phyloP scores from a whole-genome alignment of 768 basidiomycete genomes.

The Panus rudis region DNA sequence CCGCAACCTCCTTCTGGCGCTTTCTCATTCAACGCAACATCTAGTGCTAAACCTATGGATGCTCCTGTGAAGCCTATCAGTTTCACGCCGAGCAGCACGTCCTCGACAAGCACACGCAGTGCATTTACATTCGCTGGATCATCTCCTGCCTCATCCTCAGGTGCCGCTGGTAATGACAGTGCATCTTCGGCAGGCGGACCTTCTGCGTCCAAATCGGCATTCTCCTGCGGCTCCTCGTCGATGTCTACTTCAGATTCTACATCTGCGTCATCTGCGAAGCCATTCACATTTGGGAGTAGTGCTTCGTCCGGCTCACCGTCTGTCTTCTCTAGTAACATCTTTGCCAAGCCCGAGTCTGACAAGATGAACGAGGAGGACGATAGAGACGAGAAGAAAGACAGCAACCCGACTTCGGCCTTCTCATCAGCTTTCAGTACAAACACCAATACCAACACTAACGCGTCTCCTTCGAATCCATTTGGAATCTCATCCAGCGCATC shows the following conservation, averaged over 20 bases:
- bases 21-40: too few species aligned
- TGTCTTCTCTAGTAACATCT: constrained; percentile 10
- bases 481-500: too few species aligned
- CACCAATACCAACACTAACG: too few species aligned
- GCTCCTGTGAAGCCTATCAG: too few species aligned
- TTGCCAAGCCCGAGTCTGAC: neutral
- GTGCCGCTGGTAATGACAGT: constrained; percentile 1
- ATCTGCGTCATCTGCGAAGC: neutral
- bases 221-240: constrained; percentile 5
- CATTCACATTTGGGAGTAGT: neutral
- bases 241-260: neutral
- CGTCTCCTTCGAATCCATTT: too few species aligned
- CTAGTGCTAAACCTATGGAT: too few species aligned
- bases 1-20: too few species aligned
- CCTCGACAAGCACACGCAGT: neutral
- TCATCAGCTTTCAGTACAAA: too few species aligned
- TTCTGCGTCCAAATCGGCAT: constrained; percentile 18
- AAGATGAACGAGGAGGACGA: constrained; percentile 3
- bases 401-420: constrained; percentile 5
- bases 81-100: constrained; percentile 3
- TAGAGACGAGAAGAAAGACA: constrained; percentile 8
- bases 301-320: too few species aligned
- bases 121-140: too few species aligned
- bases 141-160: neutral
- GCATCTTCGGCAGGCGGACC: constrained; percentile 16